Evolutionary conservation across 495 filamentous ascomycete genomes (phyloP).

Genomic region (Hypoxylon subgilvum): DNA sequence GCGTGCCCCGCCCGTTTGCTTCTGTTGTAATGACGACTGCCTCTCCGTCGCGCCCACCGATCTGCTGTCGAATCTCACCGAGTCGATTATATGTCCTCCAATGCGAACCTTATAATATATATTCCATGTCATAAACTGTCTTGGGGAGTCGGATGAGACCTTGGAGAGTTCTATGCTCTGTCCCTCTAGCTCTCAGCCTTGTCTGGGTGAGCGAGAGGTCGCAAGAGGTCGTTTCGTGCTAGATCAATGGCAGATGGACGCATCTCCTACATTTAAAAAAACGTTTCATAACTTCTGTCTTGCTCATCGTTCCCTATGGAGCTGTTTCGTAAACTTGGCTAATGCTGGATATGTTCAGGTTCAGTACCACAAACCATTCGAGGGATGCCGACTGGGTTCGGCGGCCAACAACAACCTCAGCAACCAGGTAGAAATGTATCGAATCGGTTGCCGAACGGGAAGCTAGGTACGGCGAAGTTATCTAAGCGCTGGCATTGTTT

Average conservation of each 20-base stretch:
- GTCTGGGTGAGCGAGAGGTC: constrained; percentile 14
- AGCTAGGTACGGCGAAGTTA: constrained; percentile 63
- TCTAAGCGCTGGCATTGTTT: constrained; percentile 11
- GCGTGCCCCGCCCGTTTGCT: constrained; percentile 43
- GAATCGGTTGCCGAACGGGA: constrained; percentile 75
- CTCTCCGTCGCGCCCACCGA: constrained; percentile 14
- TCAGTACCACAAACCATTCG: constrained; percentile 71
- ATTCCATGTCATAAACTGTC: constrained; percentile 2
- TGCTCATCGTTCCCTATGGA: background rate
- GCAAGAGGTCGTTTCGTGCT: constrained; percentile 4
- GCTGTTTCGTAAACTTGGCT: constrained; percentile 31
- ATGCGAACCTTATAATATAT: constrained; percentile 4
- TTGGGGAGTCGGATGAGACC: background rate
- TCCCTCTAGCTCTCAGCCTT: constrained; percentile 22
- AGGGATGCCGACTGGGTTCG: constrained; percentile 71
- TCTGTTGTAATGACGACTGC: constrained; percentile 35
- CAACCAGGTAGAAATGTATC: constrained; percentile 68
- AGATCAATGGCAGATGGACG: constrained; percentile 8
- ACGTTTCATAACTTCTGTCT: background rate
- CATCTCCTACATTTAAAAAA: background rate
- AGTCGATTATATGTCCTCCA: constrained; percentile 2
- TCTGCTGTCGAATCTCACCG: background rate
- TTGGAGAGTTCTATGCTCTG: background rate
- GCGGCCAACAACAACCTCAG: constrained; percentile 66
- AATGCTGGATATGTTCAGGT: constrained; percentile 54